These are phyloP conservation scores for Coemansia brasiliensis DNA, from an alignment of 192 early-diverging fungal species.

Conservation along the genomic window DNA sequence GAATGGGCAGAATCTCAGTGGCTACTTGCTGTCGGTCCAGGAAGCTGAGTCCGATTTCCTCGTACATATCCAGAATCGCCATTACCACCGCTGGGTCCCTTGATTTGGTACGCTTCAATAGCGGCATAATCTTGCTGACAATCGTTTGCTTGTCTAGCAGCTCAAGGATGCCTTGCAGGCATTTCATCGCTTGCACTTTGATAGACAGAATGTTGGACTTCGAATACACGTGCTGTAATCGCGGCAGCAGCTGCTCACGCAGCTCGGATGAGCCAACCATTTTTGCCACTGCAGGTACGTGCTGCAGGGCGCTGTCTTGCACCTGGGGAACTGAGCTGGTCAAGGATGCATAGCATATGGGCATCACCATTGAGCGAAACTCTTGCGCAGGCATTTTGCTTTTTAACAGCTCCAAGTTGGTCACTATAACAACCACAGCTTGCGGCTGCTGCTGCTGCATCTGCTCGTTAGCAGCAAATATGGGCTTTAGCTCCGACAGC, in stretches of 20 bases:
- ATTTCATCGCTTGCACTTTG: conserved; percentile 69
- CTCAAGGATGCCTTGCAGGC: conserved; percentile 69
- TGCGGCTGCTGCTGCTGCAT: conserved; percentile 70
- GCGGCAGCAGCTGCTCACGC: conserved; percentile 67
- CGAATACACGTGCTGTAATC: conserved; percentile 69
- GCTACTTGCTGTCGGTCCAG: conserved; percentile 76
- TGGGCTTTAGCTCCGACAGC: conserved; percentile 62
- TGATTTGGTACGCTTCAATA: conserved; percentile 72
- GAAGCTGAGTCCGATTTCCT: conserved; percentile 65
- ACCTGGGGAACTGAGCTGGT: conserved; percentile 56
- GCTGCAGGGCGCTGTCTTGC: conserved; percentile 68
- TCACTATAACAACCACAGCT: conserved; percentile 65
- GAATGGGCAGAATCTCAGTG: conserved; percentile 70
- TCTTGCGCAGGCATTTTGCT: conserved; percentile 60
- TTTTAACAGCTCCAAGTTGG: conserved; percentile 65
- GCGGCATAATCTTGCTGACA: conserved; percentile 73
- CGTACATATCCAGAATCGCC: conserved; percentile 77
- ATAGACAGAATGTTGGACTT: conserved; percentile 67
- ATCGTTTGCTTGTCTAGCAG: conserved; percentile 69
- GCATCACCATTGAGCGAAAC: conserved; percentile 68
- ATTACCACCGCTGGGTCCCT: conserved; percentile 77
- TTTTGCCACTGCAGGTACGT: conserved; percentile 58
- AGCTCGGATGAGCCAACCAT: conserved; percentile 64
- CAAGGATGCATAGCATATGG: conserved; percentile 68
- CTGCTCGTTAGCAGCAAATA: conserved; percentile 56